These are phyloP conservation scores for Tolypocladium tundrense DNA, from an alignment of 2,329 filamentous ascomycete genomes.

Conservation along the genomic window DNA sequence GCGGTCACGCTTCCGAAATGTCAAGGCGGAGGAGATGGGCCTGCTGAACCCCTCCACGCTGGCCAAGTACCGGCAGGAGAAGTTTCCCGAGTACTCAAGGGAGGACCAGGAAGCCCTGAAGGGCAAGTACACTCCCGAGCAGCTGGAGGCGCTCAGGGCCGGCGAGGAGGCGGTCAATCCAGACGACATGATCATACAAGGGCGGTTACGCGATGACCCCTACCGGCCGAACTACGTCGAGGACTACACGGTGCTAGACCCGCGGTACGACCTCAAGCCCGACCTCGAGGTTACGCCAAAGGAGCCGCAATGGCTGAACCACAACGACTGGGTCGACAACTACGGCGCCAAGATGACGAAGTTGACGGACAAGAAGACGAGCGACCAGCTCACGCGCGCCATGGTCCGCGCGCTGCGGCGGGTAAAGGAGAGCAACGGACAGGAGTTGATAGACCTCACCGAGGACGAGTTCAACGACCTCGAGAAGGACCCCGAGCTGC, in stretches of 20 bases:
- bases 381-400: slow-evolving; percentile 29
- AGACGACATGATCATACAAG: slow-evolving; percentile 65
- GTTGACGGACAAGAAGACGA: slow-evolving; percentile 31
- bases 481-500: slow-evolving; percentile 28
- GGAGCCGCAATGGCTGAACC: slow-evolving; percentile 46
- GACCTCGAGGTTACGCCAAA: slow-evolving; percentile 37
- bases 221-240: slow-evolving; percentile 70
- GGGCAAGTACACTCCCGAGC: slow-evolving; percentile 66
- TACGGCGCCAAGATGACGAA: slow-evolving; percentile 38
- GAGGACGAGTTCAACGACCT: slow-evolving; percentile 34
- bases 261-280: slow-evolving; percentile 63
- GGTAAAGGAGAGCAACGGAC: slow-evolving; percentile 30
- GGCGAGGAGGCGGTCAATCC: slow-evolving; percentile 69
- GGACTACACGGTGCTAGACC: slow-evolving; percentile 68
- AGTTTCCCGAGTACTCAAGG: slow-evolving; percentile 54
- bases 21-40: slow-evolving; percentile 42
- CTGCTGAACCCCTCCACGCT: slow-evolving; percentile 33
- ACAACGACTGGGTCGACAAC: slow-evolving; percentile 49
- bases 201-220: slow-evolving; percentile 59
- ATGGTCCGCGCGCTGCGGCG: slow-evolving; percentile 30
- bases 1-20: slow-evolving; percentile 41
- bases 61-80: slow-evolving; percentile 31
- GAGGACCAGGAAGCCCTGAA: slow-evolving; percentile 53
- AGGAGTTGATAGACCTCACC: slow-evolving; percentile 37
- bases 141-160: slow-evolving; percentile 71